Base-by-base conservation (phyloP, 345 rosid species). In the Arabidopsis thaliana region DNA sequence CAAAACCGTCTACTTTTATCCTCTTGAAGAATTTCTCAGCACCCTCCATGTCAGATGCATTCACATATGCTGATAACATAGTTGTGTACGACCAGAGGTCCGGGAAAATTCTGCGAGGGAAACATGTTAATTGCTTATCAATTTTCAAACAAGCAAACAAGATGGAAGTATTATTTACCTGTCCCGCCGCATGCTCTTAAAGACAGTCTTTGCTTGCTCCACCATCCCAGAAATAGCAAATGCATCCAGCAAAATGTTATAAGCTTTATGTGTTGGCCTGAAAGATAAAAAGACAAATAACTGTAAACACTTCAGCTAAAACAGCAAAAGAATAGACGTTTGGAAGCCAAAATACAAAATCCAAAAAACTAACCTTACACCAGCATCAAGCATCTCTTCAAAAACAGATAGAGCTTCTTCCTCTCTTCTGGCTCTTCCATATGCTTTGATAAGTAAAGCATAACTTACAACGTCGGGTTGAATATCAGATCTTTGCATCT, bases 351-450 rank as follows among this genome's bases (percentile, higher is more conserved):
- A 16, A 16, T 16, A 16, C 20, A 16, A 16, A 16, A 16, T 16
- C 20, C 20, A 33, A 57, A 70, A 73, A 83, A 44, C 86, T 45
- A 66, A 94, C 99, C 96, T 91, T 78, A 95, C 89, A 76, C 96
- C 96, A 68, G 99, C 97, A 82, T 80, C 94, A 77, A 90, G 85
- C 99, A 95, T 95, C 79, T 92, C 97, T 85, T 91, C 97, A 77
- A 95, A 95, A 80, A 95, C 99, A 45, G 97, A 91, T 50, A 95
- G 76, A 65, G 99, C 97, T 90, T 95, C 99, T 52, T 86, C 97
- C 66, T 95, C 99, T 75, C 97, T 85, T 77, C 99, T 85, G 49
- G 97, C 97, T 84, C 84, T 91, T 51, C 97, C 97, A 80, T 95
- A 95, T 69, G 97, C 97, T 69, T 86, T 90, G 76, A 95, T 86